Base-by-base conservation (phyloP, 2,329 filamentous ascomycete genomes). In the Aureobasidium sp. region DNA sequence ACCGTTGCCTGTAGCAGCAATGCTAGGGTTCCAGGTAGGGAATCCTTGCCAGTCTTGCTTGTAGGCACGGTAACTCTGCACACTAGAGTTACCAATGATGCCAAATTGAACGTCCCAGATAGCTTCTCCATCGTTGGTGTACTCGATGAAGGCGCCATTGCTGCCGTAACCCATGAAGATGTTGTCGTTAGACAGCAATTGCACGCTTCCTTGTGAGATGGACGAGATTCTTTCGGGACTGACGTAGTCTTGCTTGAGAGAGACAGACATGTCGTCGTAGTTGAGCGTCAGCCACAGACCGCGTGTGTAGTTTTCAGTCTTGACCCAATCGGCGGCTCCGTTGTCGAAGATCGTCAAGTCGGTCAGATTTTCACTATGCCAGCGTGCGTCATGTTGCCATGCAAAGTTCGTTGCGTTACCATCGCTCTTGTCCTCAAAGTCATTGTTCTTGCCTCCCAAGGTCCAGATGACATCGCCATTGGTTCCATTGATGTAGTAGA, bases 101-200 rank as follows among this genome's bases (percentile, higher is more conserved):
- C 57, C 75, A 67, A 83, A 75, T 66, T 80, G 80, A 1, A 75
- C 75, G 62, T 84, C 79, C 71, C 82, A 84, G 17, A 85, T 70
- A 7, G 79, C 68, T 7, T 76, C 70, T 3, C 82, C 82, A n/a
- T 78, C 73, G 1, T 71, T 64, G 0, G 73, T 72, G 66, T 79
- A 68, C 57, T 79, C 76, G 3, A 75, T 75, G 5, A 73, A 70
- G 17, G 74, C 71, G 2, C 68, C 68, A 17, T 71, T 68, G 64
- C 73, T 69, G 3, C 83, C 82, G 78, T 81, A 86, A 61, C 81
- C 81, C 27, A 85, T 76, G 15, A 86, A 68, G 5, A 80, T 77
- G 63, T 84, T 80, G 44, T 78, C 78, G 59, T 79, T 79, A 0
- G 78, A 76, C 0, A 85, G 75, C 1, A 80, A 69, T 64, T 86